Evolutionary conservation across 2,329 filamentous ascomycete species (phyloP).

Genomic region (Aspergillus sp.): DNA sequence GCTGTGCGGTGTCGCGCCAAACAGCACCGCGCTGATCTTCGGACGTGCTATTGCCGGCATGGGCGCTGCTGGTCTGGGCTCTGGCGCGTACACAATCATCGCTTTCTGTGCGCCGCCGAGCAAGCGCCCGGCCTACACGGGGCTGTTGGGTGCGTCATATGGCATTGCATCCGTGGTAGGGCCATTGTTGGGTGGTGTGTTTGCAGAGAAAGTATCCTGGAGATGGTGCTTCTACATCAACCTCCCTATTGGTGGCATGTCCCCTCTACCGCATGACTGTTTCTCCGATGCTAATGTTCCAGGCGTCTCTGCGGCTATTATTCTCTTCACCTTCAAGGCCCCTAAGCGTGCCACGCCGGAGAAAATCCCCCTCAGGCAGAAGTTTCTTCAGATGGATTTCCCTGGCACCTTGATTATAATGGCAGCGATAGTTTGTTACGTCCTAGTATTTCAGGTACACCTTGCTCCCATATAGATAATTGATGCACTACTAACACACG

Average conservation of each 20-base stretch:
- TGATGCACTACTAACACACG: slow-evolving; percentile 14
- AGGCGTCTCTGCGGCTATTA: too few relatives aligned
- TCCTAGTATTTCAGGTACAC: slow-evolving; percentile 17
- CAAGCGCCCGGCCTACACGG: background rate
- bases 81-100: background rate
- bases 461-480: too few relatives aligned
- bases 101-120: background rate
- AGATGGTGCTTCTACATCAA: slow-evolving; percentile 58
- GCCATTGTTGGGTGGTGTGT: slow-evolving; percentile 14
- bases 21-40: background rate
- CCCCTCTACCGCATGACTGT: background rate
- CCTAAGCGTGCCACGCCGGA: background rate
- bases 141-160: background rate
- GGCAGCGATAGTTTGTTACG: slow-evolving; percentile 53
- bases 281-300: too few relatives aligned
- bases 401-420: slow-evolving; percentile 55
- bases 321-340: background rate
- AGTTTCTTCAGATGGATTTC: slow-evolving; percentile 16
- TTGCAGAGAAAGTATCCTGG: slow-evolving; percentile 27
- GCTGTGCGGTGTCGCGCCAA: background rate
- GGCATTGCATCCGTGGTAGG: background rate
- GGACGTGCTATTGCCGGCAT: background rate
- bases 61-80: background rate
- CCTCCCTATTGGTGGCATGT: slow-evolving; percentile 46
- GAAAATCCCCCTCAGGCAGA: background rate